Conservation (phyloP, 108 stramenopile species). For the Licmophora abbreviata region DNA sequence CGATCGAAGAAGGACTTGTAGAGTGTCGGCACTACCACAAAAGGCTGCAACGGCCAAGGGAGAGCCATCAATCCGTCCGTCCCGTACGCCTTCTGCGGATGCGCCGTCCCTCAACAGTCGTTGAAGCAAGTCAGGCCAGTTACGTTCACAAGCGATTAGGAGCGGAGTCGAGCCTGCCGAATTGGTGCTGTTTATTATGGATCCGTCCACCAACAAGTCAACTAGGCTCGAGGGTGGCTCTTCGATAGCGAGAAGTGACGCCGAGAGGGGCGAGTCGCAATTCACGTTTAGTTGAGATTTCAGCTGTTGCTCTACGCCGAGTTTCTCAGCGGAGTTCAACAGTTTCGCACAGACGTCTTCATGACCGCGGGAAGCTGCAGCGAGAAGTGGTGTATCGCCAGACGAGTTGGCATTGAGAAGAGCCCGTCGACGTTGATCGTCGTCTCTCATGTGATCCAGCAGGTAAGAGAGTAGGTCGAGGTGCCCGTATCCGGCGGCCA, state of each 20-base stretch:
- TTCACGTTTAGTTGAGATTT: slow-evolving; percentile 19
- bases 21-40: slow-evolving; percentile 37
- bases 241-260: slow-evolving; percentile 20
- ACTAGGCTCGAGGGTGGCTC: slow-evolving; percentile 17
- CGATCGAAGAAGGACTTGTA: slow-evolving; percentile 11
- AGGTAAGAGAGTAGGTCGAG: slow-evolving; percentile 26
- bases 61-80: slow-evolving; percentile 17
- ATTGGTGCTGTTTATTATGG: slow-evolving; percentile 12
- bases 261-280: slow-evolving; percentile 29
- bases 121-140: slow-evolving; percentile 14
- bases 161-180: slow-evolving; percentile 23
- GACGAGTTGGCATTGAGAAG: slow-evolving; percentile 24
- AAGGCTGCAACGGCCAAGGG: slow-evolving; percentile 31
- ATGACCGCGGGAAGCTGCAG: slow-evolving; percentile 35
- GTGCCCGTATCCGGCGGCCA: slow-evolving; percentile 35
- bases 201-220: slow-evolving; percentile 19
- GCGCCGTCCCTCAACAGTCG: slow-evolving; percentile 13
- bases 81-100: slow-evolving; percentile 3
- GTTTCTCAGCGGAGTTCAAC: slow-evolving; percentile 11
- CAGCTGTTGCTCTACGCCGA: slow-evolving; percentile 3
- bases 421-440: no score
- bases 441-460: no score
- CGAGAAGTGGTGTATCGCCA: slow-evolving; percentile 37
- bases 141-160: slow-evolving; percentile 38
- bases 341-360: slow-evolving; percentile 16